These are phyloP conservation scores for Bipolaris sorokiniana DNA, from an alignment of 2,329 filamentous ascomycete species.

Conservation along the genomic window DNA sequence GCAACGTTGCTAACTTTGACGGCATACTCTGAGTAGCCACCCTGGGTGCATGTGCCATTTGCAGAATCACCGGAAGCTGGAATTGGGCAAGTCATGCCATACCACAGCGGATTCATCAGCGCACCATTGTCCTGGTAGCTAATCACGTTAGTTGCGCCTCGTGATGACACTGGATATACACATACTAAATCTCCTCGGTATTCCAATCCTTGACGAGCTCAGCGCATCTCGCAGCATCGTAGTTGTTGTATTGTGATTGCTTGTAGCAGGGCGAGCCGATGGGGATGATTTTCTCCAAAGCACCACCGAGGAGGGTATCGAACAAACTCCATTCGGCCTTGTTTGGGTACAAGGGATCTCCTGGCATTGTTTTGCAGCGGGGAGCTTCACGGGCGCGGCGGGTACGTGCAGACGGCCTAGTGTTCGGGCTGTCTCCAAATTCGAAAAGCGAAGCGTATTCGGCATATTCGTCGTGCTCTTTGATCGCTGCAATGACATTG, in stretches of 20 bases:
- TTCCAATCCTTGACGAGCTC: conserved; percentile 25
- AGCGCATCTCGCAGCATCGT: conserved; percentile 34
- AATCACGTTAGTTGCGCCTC: conserved; percentile 2
- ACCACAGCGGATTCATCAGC: conserved; percentile 38
- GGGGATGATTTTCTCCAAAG: conserved; percentile 35
- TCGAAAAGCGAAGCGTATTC: conserved; percentile 41
- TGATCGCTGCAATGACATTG: conserved; percentile 27
- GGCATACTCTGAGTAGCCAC: conserved; percentile 37
- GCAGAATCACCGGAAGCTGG: conserved; percentile 24
- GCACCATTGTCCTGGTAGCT: conserved; percentile 35
- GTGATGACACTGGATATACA: background rate
- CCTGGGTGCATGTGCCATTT: conserved; percentile 37
- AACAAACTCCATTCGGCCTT: conserved; percentile 30
- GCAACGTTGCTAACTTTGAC: conserved; percentile 39
- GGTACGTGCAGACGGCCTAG: conserved; percentile 11
- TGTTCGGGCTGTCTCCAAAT: conserved; percentile 40
- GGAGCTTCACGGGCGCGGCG: conserved; percentile 19
- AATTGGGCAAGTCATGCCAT: conserved; percentile 38
- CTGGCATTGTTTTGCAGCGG: conserved; percentile 39
- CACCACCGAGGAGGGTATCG: conserved; percentile 32
- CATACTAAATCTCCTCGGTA: conserved; percentile 32
- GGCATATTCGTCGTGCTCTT: conserved; percentile 21
- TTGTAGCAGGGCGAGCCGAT: conserved; percentile 39
- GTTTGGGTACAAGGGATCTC: conserved; percentile 33
- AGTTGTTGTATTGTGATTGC: conserved; percentile 37